Evolutionary conservation across 169 alveolate species (phyloP), one percentile per base, ranked within the genome.

Genomic region (Perkinsus olseni): DNA sequence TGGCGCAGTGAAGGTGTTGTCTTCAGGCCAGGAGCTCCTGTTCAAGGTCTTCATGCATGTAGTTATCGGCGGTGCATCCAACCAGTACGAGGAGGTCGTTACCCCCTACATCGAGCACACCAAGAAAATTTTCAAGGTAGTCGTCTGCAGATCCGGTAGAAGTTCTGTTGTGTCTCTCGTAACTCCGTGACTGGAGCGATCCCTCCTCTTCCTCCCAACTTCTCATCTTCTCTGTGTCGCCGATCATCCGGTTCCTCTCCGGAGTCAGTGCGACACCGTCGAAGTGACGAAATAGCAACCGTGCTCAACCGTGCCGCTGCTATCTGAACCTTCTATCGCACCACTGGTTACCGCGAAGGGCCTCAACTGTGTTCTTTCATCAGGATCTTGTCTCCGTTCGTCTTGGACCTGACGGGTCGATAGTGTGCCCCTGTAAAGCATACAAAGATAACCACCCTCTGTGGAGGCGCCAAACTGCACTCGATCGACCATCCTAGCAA

Each of bases 1-100:
- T n/a, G n/a, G n/a, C n/a, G n/a, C n/a, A n/a, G n/a, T n/a, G n/a
- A n/a, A n/a, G n/a, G n/a, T n/a, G n/a, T n/a, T n/a, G n/a, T n/a
- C n/a, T n/a, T n/a, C 82, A 37, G 92, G 95, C 62, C 94, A 94
- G 82, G 96, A 95, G 74, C 94, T 95, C 92, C 74, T 95, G 48
- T 95, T 95, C 92, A 94, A 93, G 91, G 94, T 95, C 48, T 95
- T 95, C 93, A 38, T 93, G 92, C 94, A 94, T 74, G 74, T 94
- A 38, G 95, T 92, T 40, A 38, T 95, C 38, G 96, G 96, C 13
- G 96, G 96, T 8, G 93, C 95, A 6, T 50, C 93, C 20, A 93
- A 95, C 91, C 95, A 95, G 92, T 94, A 93, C 93, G 96, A 95
- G 93, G 94, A 95, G 37, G 91, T 93, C 28, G 92, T 94, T 38